Conservation (phyloP, 2,329 filamentous ascomycete genomes). For the Botrytis squamosa region DNA sequence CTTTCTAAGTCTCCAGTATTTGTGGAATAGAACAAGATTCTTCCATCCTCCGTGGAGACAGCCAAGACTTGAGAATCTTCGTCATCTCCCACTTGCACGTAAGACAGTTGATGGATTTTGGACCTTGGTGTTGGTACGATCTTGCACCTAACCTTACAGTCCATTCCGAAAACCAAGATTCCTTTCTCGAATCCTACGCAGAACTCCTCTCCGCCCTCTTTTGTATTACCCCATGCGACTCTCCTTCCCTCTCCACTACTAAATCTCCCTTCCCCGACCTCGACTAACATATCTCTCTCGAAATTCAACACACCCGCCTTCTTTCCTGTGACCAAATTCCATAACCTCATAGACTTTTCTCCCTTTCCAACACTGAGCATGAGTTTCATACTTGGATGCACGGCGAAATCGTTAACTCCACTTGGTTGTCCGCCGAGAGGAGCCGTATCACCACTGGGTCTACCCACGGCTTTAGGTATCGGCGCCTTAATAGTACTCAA, state of each 20-base stretch:
- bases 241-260: conserved; percentile 78
- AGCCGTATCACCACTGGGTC: conserved; percentile 88
- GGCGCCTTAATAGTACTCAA: conserved; percentile 88
- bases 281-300: conserved; percentile 65
- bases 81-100: conserved; percentile 55
- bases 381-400: conserved; percentile 94
- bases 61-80: conserved; percentile 61
- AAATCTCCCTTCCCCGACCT: conserved; percentile 73
- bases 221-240: conserved; percentile 74
- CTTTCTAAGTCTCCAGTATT: conserved; percentile 47
- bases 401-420: conserved; percentile 92
- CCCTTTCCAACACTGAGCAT: conserved; percentile 92
- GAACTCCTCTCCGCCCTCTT: conserved; percentile 73
- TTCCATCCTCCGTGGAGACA: conserved; percentile 86
- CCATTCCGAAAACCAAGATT: conserved; percentile 80
- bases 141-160: conserved; percentile 76
- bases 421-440: conserved; percentile 74
- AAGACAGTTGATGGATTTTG: conserved; percentile 81
- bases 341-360: conserved; percentile 87
- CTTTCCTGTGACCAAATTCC: conserved; percentile 95
- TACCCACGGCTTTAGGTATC: conserved; percentile 72
- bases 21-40: conserved; percentile 80
- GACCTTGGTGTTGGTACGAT: conserved; percentile 65
- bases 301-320: conserved; percentile 94
- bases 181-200: conserved; percentile 87